These are phyloP conservation scores for Botryotinia convoluta DNA, from an alignment of 2,329 filamentous ascomycete genomes.

Conservation along the genomic window DNA sequence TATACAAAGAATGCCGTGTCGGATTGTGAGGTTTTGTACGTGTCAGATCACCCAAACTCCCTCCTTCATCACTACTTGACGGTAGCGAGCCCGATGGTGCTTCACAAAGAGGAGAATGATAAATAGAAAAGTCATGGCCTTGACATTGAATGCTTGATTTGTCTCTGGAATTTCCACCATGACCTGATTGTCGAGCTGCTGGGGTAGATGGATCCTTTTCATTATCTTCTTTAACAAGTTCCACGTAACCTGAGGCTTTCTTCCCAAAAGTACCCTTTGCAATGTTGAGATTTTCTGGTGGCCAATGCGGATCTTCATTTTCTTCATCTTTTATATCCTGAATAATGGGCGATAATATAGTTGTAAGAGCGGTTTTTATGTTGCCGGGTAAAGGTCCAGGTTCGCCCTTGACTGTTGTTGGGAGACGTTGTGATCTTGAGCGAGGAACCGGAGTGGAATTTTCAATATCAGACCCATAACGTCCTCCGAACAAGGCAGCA, in stretches of 20 bases:
- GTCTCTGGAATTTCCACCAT: background rate
- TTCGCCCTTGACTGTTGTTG: background rate
- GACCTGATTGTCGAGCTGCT: background rate
- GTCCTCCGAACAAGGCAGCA: slow-evolving; percentile 13
- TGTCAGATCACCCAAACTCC: slow-evolving; percentile 5
- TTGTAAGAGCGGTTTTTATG: slow-evolving; percentile 18
- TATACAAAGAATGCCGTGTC: slow-evolving; percentile 16
- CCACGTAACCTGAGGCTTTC: background rate
- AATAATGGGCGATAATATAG: slow-evolving; percentile 15
- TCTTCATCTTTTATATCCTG: slow-evolving; percentile 4
- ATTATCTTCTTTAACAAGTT: background rate
- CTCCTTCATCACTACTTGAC: slow-evolving; percentile 14
- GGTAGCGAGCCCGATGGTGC: slow-evolving; percentile 18
- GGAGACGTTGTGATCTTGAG: slow-evolving; percentile 14
- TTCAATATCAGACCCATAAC: slow-evolving; percentile 6
- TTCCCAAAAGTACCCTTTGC: slow-evolving; percentile 5
- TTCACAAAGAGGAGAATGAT: slow-evolving; percentile 18
- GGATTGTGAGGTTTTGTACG: background rate
- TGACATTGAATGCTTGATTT: slow-evolving; percentile 3
- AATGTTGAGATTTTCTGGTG: slow-evolving; percentile 4
- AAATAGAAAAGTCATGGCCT: slow-evolving; percentile 14
- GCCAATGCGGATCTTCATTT: slow-evolving; percentile 4
- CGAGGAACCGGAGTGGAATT: slow-evolving; percentile 12
- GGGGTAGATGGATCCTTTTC: slow-evolving; percentile 6
- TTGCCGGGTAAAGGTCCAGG: slow-evolving; percentile 12